Percentiles rank a stretch among this genome's conserved stretches.
These are phyloP conservation scores for Pistacia integerrima DNA, from an alignment of 345 rosid species.

Conservation along the genomic window DNA sequence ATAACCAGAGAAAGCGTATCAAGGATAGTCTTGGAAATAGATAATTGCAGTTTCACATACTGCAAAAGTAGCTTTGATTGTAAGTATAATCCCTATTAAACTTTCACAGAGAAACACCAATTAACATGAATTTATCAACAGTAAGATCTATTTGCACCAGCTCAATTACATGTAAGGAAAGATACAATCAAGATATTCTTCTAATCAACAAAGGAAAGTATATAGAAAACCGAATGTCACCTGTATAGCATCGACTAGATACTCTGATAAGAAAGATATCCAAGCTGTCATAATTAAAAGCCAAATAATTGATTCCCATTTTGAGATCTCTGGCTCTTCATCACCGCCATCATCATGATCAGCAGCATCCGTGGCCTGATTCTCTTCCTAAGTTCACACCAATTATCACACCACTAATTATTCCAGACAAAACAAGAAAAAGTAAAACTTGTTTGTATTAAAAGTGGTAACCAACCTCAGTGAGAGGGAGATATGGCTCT, in stretches of 20 bases:
- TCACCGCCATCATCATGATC: conserved; percentile 36
- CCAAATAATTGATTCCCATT: conserved; percentile 87
- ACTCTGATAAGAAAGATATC: conserved; percentile 86
- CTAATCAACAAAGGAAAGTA: neutral
- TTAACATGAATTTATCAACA: neutral
- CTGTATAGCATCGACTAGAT: conserved; percentile 89
- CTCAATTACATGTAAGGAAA: too few species aligned
- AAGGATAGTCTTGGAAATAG: conserved; percentile 1
- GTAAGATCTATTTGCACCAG: neutral
- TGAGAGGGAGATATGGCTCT: conserved; percentile 49
- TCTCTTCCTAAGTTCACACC: conserved; percentile 55
- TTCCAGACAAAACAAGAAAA: conserved; percentile 21
- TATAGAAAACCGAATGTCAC: conserved; percentile 32
- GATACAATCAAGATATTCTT: neutral
- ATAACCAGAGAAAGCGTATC: conserved; percentile 15
- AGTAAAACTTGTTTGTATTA: neutral
- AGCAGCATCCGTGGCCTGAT: conserved; percentile 41
- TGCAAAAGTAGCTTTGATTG: neutral
- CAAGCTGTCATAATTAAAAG: conserved; percentile 83
- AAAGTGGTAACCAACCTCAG: conserved; percentile 51
- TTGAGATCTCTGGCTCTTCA: conserved; percentile 77
- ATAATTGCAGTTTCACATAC: too few species aligned
- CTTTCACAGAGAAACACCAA: neutral
- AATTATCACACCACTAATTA: conserved; percentile 23
- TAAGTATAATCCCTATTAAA: too few species aligned